These are phyloP conservation scores for Raddia guianensis DNA, from an alignment of 176 grass and related monocot species.

Conservation along the genomic window DNA sequence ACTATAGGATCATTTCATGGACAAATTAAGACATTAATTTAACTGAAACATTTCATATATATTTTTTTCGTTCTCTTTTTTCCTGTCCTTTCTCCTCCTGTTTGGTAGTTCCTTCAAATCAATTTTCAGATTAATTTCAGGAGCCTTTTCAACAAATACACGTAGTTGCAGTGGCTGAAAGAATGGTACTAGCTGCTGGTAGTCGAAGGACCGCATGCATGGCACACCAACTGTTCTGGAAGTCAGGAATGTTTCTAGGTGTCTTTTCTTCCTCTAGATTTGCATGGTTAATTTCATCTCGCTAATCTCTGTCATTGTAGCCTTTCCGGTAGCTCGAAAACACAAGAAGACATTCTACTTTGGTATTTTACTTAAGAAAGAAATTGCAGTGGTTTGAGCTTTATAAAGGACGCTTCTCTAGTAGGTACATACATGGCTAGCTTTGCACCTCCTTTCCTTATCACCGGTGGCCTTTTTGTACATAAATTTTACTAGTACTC, in stretches of 20 bases:
- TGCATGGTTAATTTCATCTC: conserved; percentile 31
- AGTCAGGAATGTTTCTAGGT: conserved; percentile 25
- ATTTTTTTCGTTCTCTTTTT: no score
- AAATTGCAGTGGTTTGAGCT: conserved; percentile 34
- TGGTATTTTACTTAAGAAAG: conserved; percentile 32
- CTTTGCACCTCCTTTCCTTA: conserved; percentile 24
- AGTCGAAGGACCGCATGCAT: conserved; percentile 32
- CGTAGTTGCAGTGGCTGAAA: background rate
- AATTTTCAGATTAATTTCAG: background rate
- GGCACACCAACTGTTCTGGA: conserved; percentile 16
- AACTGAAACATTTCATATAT: no score
- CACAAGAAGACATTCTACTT: background rate
- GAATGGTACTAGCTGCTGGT: background rate
- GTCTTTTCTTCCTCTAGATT: conserved; percentile 15
- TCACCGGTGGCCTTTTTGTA: background rate
- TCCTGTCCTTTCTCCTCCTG: background rate
- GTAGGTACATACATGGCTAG: background rate
- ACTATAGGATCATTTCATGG: background rate
- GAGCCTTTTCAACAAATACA: background rate
- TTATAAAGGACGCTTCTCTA: background rate
- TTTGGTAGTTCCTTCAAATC: background rate
- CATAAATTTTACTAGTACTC: conserved; percentile 7
- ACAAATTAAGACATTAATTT: background rate
- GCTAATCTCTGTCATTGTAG: conserved; percentile 34
- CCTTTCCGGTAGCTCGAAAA: background rate